These are phyloP conservation scores for Colletotrichum plurivorum DNA, from an alignment of 2,329 filamentous ascomycete species.

Conservation along the genomic window DNA sequence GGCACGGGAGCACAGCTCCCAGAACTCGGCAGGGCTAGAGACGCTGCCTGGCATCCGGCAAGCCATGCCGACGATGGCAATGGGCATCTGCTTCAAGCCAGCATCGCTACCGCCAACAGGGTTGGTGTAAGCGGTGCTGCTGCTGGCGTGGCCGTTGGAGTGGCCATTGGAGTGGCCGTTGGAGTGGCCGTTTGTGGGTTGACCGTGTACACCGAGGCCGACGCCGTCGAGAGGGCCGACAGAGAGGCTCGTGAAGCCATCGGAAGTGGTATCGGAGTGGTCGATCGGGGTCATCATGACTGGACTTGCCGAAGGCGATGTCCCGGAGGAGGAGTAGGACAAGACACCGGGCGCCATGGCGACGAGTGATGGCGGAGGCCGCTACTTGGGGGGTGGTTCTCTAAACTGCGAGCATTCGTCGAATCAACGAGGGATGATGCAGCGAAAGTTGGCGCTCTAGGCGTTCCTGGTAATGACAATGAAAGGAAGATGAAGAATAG, in stretches of 20 bases:
- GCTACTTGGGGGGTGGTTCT: slow-evolving; percentile 31
- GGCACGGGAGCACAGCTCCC: slow-evolving; percentile 58
- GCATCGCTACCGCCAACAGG: slow-evolving; percentile 37
- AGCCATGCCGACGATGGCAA: slow-evolving; percentile 64
- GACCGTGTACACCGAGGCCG: slow-evolving; percentile 35
- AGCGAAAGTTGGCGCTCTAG: slow-evolving; percentile 39
- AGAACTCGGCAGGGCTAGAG: slow-evolving; percentile 58
- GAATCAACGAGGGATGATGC: slow-evolving; percentile 33
- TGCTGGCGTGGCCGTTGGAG: slow-evolving; percentile 38
- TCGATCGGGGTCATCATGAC: slow-evolving; percentile 41
- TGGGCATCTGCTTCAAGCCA: slow-evolving; percentile 52
- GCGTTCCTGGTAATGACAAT: slow-evolving; percentile 29
- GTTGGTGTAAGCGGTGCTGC: slow-evolving; percentile 29
- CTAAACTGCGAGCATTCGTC: slow-evolving; percentile 37
- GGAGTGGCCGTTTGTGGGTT: slow-evolving; percentile 38
- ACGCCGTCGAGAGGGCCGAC: slow-evolving; percentile 39
- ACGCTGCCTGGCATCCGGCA: slow-evolving; percentile 62
- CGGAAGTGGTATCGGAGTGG: slow-evolving; percentile 40
- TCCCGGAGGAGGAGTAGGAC: slow-evolving; percentile 41
- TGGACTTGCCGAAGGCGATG: slow-evolving; percentile 41
- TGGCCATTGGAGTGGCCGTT: slow-evolving; percentile 41
- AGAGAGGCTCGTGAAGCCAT: slow-evolving; percentile 39
- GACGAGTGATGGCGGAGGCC: slow-evolving; percentile 33
- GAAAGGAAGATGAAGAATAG: not conserved
- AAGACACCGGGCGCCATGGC: slow-evolving; percentile 40